A percentile compares a stretch with the other conserved stretches of the same genome.
phyloP scores from a whole-genome alignment of 2,329 filamentous ascomycete genomes.

The Claviceps purpurea region DNA sequence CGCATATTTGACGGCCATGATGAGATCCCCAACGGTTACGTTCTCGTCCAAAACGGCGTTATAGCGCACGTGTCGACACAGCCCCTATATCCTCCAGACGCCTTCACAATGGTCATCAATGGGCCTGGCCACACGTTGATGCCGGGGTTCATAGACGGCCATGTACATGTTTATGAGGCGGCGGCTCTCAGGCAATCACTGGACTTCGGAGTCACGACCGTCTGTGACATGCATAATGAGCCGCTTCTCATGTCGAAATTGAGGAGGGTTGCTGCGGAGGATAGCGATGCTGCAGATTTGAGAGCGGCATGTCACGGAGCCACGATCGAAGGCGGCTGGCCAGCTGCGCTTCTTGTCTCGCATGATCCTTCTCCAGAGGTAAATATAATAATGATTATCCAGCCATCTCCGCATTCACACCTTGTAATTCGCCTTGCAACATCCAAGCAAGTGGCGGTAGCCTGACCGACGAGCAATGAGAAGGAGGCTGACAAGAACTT shows the following conservation, averaged over 20 bases:
- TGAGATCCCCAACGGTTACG: conserved; percentile 24
- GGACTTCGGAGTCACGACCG: conserved; percentile 36
- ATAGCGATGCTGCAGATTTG: conserved; percentile 27
- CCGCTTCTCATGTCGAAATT: conserved; percentile 18
- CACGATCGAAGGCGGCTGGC: conserved; percentile 39
- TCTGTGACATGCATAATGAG: conserved; percentile 35
- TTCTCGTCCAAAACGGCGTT: conserved; percentile 26
- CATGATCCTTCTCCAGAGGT: conserved; percentile 5
- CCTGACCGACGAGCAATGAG: no score
- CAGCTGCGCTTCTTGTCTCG: conserved; percentile 11
- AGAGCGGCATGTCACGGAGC: conserved; percentile 34
- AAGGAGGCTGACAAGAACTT: conserved; percentile 16
- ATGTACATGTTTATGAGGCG: conserved; percentile 31
- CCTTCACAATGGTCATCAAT: conserved; percentile 18
- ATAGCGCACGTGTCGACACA: conserved; percentile 17
- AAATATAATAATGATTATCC: not conserved
- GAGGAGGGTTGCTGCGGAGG: conserved; percentile 11
- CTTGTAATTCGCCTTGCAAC: not conserved
- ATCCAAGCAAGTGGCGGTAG: no score
- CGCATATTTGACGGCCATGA: conserved; percentile 33
- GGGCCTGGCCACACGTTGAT: conserved; percentile 32
- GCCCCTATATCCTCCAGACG: conserved; percentile 6
- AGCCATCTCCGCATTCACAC: not conserved
- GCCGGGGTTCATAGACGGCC: conserved; percentile 36
- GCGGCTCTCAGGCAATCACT: conserved; percentile 28